These are phyloP conservation scores for Fusarium sp. DNA, from an alignment of 2,329 filamentous ascomycete genomes.

Conservation along the genomic window DNA sequence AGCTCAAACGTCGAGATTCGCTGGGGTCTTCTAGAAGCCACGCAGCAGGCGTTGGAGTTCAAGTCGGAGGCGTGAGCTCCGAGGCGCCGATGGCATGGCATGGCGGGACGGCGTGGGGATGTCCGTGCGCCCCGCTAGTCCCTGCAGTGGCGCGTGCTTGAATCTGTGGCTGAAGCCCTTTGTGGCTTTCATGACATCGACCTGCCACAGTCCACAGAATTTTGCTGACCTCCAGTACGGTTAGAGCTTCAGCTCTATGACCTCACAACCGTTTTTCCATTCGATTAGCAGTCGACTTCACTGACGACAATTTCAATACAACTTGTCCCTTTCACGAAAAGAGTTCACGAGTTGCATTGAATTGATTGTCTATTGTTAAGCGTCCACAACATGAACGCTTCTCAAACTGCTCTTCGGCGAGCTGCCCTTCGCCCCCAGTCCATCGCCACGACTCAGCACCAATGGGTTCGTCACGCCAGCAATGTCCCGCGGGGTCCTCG, in stretches of 20 bases:
- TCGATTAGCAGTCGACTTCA: constrained; percentile 22
- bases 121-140: constrained; percentile 26
- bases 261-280: constrained; percentile 40
- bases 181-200: constrained; percentile 9
- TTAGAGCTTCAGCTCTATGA: constrained; percentile 40
- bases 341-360: constrained; percentile 10
- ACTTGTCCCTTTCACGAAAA: constrained; percentile 7
- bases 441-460: constrained; percentile 39
- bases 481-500: constrained; percentile 32
- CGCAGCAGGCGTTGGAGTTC: constrained; percentile 43
- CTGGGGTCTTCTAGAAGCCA: constrained; percentile 45
- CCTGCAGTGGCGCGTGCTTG: constrained; percentile 30
- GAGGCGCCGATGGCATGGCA: constrained; percentile 42
- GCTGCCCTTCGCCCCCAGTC: constrained; percentile 43
- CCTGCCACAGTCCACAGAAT: constrained; percentile 42
- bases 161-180: constrained; percentile 19
- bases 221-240: constrained; percentile 42
- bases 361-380: background rate
- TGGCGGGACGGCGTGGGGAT: constrained; percentile 29
- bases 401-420: constrained; percentile 45
- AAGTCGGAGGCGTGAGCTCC: constrained; percentile 46
- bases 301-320: constrained; percentile 6
- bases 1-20: constrained; percentile 31
- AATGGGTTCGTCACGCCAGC: constrained; percentile 49
- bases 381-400: constrained; percentile 47